Base-by-base conservation (phyloP, 352 stramenopile genomes). In the Globisporangium yorkense region DNA sequence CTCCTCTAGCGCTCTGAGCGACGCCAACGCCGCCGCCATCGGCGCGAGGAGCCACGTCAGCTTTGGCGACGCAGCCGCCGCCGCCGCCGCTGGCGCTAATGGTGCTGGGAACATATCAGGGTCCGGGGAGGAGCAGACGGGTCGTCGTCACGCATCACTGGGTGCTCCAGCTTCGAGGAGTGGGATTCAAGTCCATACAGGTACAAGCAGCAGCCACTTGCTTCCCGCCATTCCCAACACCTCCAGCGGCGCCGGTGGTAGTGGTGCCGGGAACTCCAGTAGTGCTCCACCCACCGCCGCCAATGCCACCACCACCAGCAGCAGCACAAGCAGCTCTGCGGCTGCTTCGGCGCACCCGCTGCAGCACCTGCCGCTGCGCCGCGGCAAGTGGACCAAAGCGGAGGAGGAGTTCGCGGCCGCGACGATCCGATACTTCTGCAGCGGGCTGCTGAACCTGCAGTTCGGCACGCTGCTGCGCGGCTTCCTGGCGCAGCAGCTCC, bases 381-480 rank as follows among this genome's bases (percentile, higher is more conserved):
- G 82, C 35, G 82, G 82, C 65, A 89, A 89, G 49, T 89, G 80
- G 80, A 89, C 80, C 43, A 67, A 68, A 5, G 75, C 76, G 13
- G 80, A 89, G 54, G 80, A 89, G 51, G 68, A 72, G 47, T 89
- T 85, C 60, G 75, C 75, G 9, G 80, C 80, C 1, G 72, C 77
- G 21, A 84, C 75, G 29, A 90, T 90, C 64, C 75, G 70, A 35
- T 86, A 87, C 69, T 90, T 90, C 54, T 75, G 80, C 48, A 64
- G 72, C 21, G 80, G 80, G 9, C 61, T 88, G 33, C 66, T 92
- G 29, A 68, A 75, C 29, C 75, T 92, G 35, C 77, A 86, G 62
- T 87, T 86, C 64, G 81, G 81, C 59, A 88, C 81, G 50, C 87
- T 75, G 16, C 64, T 91, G 33, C 74, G 80, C n/a, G 75, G 77